Percentiles rank a stretch among this genome's conserved stretches.
Conservation (phyloP, 176 grass and related monocot species). For the Carex scoparia region DNA sequence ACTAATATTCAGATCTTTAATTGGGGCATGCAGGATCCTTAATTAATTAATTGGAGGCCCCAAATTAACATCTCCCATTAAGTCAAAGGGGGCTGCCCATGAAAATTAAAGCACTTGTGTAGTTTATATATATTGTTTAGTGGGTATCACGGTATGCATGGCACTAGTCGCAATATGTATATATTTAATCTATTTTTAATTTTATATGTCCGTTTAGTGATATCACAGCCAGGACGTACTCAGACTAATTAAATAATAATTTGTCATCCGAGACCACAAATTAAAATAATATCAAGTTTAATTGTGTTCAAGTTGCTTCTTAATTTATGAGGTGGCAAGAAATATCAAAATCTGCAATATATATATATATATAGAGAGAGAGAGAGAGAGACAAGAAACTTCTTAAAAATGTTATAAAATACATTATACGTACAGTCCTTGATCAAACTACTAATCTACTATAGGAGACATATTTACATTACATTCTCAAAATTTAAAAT, state of each 20-base stretch:
- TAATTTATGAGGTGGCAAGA: not conserved
- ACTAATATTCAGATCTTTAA: not conserved
- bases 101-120: no score
- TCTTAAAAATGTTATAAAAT: no score
- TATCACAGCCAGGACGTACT: not conserved
- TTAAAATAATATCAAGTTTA: not conserved
- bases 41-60: not conserved
- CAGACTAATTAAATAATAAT: no score
- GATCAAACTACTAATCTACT: not conserved
- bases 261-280: not conserved
- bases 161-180: not conserved
- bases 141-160: no score
- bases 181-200: not conserved
- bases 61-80: not conserved
- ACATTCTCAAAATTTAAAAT: not conserved
- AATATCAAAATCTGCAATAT: not conserved
- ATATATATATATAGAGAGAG: no score
- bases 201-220: constrained; percentile 1
- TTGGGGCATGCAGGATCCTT: not conserved
- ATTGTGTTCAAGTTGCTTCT: not conserved
- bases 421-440: not conserved
- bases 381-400: not conserved
- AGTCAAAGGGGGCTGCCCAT: no score
- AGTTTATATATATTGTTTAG: no score
- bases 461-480: not conserved